Percentiles rank a stretch among this genome's conserved stretches.
These are phyloP conservation scores for Mycena sp. DNA, from an alignment of 1,284 basidiomycete genomes.

Conservation along the genomic window DNA sequence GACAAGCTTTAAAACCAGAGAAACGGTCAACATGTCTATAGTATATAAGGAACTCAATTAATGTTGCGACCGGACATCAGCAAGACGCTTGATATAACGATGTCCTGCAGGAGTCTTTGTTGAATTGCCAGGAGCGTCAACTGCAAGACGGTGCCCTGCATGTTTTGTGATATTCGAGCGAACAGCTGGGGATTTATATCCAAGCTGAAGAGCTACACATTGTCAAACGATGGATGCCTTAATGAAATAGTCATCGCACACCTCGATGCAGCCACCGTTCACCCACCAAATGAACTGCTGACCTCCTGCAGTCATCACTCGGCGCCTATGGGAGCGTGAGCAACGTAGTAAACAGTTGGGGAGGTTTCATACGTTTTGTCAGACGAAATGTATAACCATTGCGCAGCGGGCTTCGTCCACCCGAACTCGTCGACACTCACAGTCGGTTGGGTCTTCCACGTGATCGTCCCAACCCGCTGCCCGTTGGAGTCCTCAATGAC, in stretches of 20 bases:
- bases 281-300: constrained; percentile 9
- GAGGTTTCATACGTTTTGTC: not conserved
- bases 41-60: too few relatives aligned
- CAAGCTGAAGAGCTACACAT: constrained; percentile 3
- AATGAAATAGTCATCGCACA: not conserved
- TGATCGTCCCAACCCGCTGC: not conserved
- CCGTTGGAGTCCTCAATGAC: not conserved
- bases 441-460: not conserved
- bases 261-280: constrained; percentile 11
- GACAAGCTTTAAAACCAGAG: too few relatives aligned
- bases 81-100: constrained; percentile 9
- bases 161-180: constrained; percentile 1
- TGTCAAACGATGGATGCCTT: too few relatives aligned
- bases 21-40: too few relatives aligned
- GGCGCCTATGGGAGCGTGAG: not conserved
- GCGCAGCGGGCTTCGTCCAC: not conserved
- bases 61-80: constrained; percentile 20
- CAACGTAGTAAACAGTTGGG: not conserved
- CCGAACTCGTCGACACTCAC: constrained; percentile 4
- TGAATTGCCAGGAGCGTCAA: not conserved
- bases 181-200: not conserved
- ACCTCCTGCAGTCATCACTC: not conserved
- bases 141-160: constrained; percentile 1
- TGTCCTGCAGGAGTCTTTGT: not conserved
- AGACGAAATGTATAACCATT: constrained; percentile 11